Evolutionary conservation across 306 rosid genomes (phyloP), one percentile per base, ranked within the genome.

Genomic region (Cajanus cajan): DNA sequence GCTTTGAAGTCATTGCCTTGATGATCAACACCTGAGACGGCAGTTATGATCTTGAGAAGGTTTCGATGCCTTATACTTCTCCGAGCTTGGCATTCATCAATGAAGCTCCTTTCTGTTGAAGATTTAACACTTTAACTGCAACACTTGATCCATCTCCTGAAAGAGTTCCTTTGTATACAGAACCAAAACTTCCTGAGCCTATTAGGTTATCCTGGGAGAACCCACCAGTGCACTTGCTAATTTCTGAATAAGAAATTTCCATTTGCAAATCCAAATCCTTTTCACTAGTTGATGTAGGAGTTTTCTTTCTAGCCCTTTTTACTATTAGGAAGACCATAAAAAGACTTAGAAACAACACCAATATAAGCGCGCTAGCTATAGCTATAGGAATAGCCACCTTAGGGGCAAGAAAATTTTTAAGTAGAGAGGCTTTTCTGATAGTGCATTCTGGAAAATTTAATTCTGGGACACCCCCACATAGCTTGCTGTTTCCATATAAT

Each of bases 1-100:
- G 80, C 84, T 43, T 76, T 82, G 55, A 86, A 86, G 37, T 79
- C 86, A 76, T 86, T 82, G 8, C 86, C 89, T 64, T 66, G 65
- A 22, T 52, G 77, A 76, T 82, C 89, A 71, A 80, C 18, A 39
- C 67, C 25, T 13, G 89, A 80, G 52, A 79, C 71, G 12, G 80
- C 76, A 13, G 83, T 70, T 57, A 82, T 64, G 68, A 80, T 68
- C 72, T 82, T 82, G 10, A 86, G 77, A 5, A 86, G 77, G 66
- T 86, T 86, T 4, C 72, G 80, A 66, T 86, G 87, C 59, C 87
- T 48, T 44, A 80, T 66, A 37, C 25, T 33, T 68, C 73, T 82
- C 36, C 71, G 81, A 68, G 39, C 84, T 19, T 66, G 37, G 55
- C 80, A 81, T 55, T 81, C 84, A 67, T 66, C 76, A 43, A 66